Conservation (phyloP, 176 grass and related monocot species). For the Zea mays region Zm-B73-REFERENCE-NAM-5.0 NC_050103.1:72283001-72283500, state of each 20-base stretch:
- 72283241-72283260: conserved; percentile 40
- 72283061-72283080: conserved; percentile 99
- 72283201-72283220: background rate
- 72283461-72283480: too few relatives aligned
- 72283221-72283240: conserved; percentile 30
- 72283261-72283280: conserved; percentile 33
- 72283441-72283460: too few relatives aligned
- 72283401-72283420: too few relatives aligned
- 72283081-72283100: conserved; percentile 91
- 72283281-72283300: background rate
- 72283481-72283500: too few relatives aligned
- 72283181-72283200: background rate
- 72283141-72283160: conserved; percentile 24
- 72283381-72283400: too few relatives aligned
- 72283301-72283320: conserved; percentile 31
- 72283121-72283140: conserved; percentile 82
- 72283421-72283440: too few relatives aligned
- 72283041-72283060: conserved; percentile 46
- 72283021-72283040: background rate
- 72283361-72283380: too few relatives aligned
- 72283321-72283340: background rate
- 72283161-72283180: background rate
- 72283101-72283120: conserved; percentile 68
- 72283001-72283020: background rate
- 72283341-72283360: too few relatives aligned